Evolutionary conservation across 208 protist species (phyloP), one percentile per base, ranked within the genome.

Genomic region (Crithidia thermophila): DNA sequence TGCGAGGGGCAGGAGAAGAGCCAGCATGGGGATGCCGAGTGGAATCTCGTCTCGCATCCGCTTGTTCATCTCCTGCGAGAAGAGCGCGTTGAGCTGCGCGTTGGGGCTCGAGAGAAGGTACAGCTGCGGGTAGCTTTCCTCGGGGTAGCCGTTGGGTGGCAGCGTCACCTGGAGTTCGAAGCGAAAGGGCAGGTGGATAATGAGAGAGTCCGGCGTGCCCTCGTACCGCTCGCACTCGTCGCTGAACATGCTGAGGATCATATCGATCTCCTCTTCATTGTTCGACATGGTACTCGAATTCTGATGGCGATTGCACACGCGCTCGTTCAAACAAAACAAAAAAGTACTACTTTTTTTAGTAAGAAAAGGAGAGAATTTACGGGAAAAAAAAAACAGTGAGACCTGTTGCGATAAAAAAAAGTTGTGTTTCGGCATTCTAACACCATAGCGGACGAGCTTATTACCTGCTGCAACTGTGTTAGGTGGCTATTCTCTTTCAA

Each of bases 151-250:
- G n/a, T 40, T 53, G 0, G 75, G 68, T 3, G 90, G 85, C 4
- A 95, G 62, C 3, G 78, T 78, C 6, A 95, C 57, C 28, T 90
- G 72, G 21, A 95, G 60, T 11, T 85, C 78, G 71, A 95, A 91
- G 40, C 58, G 77, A 46, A 84, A 84, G 1, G 90, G 85, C 5
- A 95, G 59, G 13, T 74, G 75, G 13, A 94, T 58, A 11, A 84
- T 21, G 11, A 95, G 36, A 7, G 72, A 74, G 50, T 77, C 21
- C 3, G 47, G 9, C 8, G 79, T 43, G 20, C 53, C 59, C 18
- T 79, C 69, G 51, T 84, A 74, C 18, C 53, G 56, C 33, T 71
- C 30, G 36, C 82, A 82, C 57, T 85, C 85, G 27, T 95, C 90
- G 16, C 74, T 62, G 62, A 84, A 95, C 62, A 91, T 84, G 53